Base-by-base conservation (phyloP, 2,329 filamentous ascomycete species). In the Intubia oerlemansii region DNA sequence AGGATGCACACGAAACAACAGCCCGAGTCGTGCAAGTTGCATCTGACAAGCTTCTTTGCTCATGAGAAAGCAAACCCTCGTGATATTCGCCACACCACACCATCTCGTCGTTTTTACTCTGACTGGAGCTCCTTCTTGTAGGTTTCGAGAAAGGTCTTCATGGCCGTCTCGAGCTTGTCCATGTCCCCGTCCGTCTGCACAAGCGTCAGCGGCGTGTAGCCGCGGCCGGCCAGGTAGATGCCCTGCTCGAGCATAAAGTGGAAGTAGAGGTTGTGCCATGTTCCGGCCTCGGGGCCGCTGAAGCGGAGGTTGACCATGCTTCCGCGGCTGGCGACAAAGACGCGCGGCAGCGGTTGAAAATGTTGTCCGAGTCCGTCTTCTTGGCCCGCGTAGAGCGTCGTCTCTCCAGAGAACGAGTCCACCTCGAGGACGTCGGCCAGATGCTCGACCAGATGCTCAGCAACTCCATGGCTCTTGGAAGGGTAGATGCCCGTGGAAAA, bases 241-340 rank as follows among this genome's bases (percentile, higher is more conserved):
- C 39, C 39, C 10, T 37, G 25, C 18, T 39, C 37, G 23, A 43
- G 24, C 39, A 42, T 41, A 25, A 42, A 42, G 28, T 41, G 33
- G 29, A 39, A 36, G 31, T 42, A 39, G 17, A 42, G 27, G 22
- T 38, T 36, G 28, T 34, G 28, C 27, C 36, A 34, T 11, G 34
- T 33, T 5, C 18, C 31, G 2, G 37, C 30, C n/a, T 38, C 51
- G 5, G 47, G 27, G 13, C 52, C 52, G 0, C 49, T 48, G 26
- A 54, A 46, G 21, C 42, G 43, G n/a, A 55, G 37, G 31, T 42
- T 47, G 12, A 37, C 29, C 34, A 36, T 36, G 10, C 50, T 53
- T 7, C 46, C 51, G 22, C 38, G 34, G 9, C 45, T 43, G 4
- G 40, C 43, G 2, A 37, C 12, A 4, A 37, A 37, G 0, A 33